Evolutionary conservation across 192 early-diverging fungal species (phyloP).

Genomic region (Gryganskiella cystojenkinii): DNA sequence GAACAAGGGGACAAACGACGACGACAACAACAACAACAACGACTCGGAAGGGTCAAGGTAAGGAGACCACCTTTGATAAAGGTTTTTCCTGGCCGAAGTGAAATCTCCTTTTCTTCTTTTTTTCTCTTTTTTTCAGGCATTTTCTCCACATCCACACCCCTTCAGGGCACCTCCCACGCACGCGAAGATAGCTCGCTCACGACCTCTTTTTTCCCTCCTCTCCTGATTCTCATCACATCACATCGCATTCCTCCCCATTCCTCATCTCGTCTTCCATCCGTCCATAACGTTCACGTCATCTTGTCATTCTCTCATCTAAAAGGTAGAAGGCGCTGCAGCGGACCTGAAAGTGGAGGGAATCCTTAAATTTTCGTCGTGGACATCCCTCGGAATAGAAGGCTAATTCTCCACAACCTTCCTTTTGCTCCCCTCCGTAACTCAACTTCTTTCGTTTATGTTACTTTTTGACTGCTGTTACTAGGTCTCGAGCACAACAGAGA

Average conservation of each 20-base stretch:
- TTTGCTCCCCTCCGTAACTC: not conserved
- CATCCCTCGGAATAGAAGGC: not conserved
- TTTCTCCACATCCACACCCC: not conserved
- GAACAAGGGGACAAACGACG: no score
- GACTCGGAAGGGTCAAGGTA: not conserved
- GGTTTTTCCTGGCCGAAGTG: not conserved
- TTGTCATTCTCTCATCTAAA: not conserved
- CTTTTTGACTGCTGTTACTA: not conserved
- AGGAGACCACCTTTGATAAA: not conserved
- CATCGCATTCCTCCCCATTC: not conserved
- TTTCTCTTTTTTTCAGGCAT: slow-evolving; percentile 30
- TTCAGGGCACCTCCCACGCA: not conserved
- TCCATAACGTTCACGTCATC: not conserved
- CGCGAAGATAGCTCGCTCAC: slow-evolving; percentile 1
- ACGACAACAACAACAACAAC: not conserved
- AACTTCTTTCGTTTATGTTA: not conserved
- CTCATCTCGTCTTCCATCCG: slow-evolving; percentile 9
- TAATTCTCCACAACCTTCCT: not conserved
- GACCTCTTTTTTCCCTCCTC: slow-evolving; percentile 11
- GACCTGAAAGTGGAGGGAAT: no score
- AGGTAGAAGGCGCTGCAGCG: no score
- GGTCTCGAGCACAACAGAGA: not conserved
- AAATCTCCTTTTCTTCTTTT: slow-evolving; percentile 3
- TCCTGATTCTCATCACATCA: not conserved
- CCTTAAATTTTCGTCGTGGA: no score